phyloP scores from a whole-genome alignment of 257 asterid genomes.

The Lycium barbarum region DNA sequence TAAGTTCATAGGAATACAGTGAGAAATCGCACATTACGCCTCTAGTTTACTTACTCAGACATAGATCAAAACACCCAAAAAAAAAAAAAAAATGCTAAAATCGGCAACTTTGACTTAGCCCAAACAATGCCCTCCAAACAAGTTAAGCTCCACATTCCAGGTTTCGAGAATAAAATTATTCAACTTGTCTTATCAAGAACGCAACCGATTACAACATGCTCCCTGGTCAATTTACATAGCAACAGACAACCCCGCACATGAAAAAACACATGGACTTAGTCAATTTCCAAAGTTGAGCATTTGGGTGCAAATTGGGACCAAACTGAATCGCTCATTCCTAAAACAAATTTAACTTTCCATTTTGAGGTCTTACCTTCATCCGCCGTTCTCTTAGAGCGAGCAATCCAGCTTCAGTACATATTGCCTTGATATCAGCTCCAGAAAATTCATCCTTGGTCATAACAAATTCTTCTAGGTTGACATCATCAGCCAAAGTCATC shows the following conservation, averaged over 20 bases:
- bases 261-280: not conserved
- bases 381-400: slow-evolving; percentile 93
- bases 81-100: not conserved
- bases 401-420: slow-evolving; percentile 95
- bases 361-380: slow-evolving; percentile 67
- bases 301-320: not conserved
- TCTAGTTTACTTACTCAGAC: not conserved
- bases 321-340: not conserved
- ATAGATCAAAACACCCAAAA: too few species aligned
- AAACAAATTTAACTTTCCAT: not conserved
- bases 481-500: slow-evolving; percentile 92
- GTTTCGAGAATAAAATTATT: not conserved
- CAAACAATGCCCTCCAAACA: not conserved
- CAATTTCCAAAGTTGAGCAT: not conserved
- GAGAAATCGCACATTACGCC: not conserved
- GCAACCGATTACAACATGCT: not conserved
- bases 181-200: not conserved
- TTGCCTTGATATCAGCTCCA: slow-evolving; percentile 96
- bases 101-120: not conserved
- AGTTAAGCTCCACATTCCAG: not conserved
- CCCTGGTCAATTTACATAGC: not conserved
- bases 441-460: slow-evolving; percentile 95
- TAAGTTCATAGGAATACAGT: not conserved
- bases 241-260: not conserved
- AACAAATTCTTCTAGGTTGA: slow-evolving; percentile 89